A percentile compares a stretch with the other conserved stretches of the same genome.
phyloP scores from a whole-genome alignment of 257 asterid species.

The Hygrophila difformis region DNA sequence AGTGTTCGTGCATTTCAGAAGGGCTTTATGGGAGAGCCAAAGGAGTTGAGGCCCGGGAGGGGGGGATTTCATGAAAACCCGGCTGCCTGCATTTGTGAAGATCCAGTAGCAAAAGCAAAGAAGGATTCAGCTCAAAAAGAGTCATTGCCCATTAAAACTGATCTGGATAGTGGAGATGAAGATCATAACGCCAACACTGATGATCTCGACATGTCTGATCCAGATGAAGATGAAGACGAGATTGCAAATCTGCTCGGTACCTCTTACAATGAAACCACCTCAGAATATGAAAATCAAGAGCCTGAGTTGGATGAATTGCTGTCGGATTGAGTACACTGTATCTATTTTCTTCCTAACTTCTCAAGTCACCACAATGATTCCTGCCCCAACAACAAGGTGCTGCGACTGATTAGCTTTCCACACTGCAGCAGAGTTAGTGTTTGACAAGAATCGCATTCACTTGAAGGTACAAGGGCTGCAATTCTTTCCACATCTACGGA shows the following conservation, averaged over 20 bases:
- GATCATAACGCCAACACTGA: conserved; percentile 40
- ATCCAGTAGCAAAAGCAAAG: conserved; percentile 40
- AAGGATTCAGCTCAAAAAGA: conserved; percentile 22
- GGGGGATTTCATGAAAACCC: conserved; percentile 96
- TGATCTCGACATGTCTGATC: conserved; percentile 70
- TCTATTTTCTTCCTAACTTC: conserved; percentile 5
- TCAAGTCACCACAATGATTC: background rate
- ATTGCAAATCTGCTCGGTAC: conserved; percentile 24
- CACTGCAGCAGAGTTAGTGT: conserved; percentile 10
- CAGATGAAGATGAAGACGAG: conserved; percentile 77
- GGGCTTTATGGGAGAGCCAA: conserved; percentile 95
- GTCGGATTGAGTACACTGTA: conserved; percentile 43
- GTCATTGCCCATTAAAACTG: conserved; percentile 26
- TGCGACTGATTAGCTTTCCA: conserved; percentile 8
- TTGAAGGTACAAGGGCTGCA: conserved; percentile 21
- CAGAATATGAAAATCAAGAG: conserved; percentile 60
- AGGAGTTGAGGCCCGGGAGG: conserved; percentile 85
- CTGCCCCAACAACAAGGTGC: conserved; percentile 11
- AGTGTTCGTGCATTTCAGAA: conserved; percentile 47
- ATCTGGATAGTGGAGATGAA: conserved; percentile 20
- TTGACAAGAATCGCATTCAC: conserved; percentile 9
- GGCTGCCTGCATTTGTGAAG: conserved; percentile 81
- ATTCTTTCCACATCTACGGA: conserved; percentile 9
- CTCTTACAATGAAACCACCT: conserved; percentile 41
- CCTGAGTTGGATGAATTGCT: conserved; percentile 79